A percentile compares a stretch with the other conserved stretches of the same genome.
These are phyloP conservation scores for Arthrobotrys conoides DNA, from an alignment of 2,329 filamentous ascomycete genomes.

Conservation along the genomic window DNA sequence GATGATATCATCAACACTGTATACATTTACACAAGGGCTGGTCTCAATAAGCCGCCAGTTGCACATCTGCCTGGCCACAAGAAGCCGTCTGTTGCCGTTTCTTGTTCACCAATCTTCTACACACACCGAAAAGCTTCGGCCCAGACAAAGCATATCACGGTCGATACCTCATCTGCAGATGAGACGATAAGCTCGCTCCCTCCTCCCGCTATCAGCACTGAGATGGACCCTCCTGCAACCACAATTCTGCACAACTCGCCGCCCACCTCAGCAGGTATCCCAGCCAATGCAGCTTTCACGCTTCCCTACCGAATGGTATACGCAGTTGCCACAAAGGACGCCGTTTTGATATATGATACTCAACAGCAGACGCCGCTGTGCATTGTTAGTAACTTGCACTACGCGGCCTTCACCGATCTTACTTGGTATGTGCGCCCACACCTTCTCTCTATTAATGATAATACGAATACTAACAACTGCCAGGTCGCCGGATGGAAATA, in stretches of 20 bases:
- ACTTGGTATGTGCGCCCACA: slow-evolving; percentile 79
- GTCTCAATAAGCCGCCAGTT: slow-evolving; percentile 95
- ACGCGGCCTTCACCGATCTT: slow-evolving; percentile 95
- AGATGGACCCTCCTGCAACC: slow-evolving; percentile 66
- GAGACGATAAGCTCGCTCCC: slow-evolving; percentile 86
- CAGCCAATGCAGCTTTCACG: slow-evolving; percentile 78
- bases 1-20: slow-evolving; percentile 97
- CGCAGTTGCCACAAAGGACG: slow-evolving; percentile 95
- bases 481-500: slow-evolving; percentile 82
- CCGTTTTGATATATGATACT: slow-evolving; percentile 94
- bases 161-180: slow-evolving; percentile 90
- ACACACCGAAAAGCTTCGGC: slow-evolving; percentile 79
- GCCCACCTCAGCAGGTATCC: slow-evolving; percentile 70
- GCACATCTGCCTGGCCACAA: slow-evolving; percentile 97
- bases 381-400: slow-evolving; percentile 96
- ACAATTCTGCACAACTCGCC: slow-evolving; percentile 71
- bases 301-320: slow-evolving; percentile 95
- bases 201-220: slow-evolving; percentile 77
- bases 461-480: slow-evolving; percentile 62
- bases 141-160: slow-evolving; percentile 87
- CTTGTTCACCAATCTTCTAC: slow-evolving; percentile 92
- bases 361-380: slow-evolving; percentile 95
- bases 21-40: slow-evolving; percentile 96
- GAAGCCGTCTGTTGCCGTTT: slow-evolving; percentile 95
- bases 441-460: slow-evolving; percentile 22